A percentile compares a stretch with the other conserved stretches of the same genome.
phyloP scores from a whole-genome alignment of 768 basidiomycete genomes.

The Roridomyces roridus region DNA sequence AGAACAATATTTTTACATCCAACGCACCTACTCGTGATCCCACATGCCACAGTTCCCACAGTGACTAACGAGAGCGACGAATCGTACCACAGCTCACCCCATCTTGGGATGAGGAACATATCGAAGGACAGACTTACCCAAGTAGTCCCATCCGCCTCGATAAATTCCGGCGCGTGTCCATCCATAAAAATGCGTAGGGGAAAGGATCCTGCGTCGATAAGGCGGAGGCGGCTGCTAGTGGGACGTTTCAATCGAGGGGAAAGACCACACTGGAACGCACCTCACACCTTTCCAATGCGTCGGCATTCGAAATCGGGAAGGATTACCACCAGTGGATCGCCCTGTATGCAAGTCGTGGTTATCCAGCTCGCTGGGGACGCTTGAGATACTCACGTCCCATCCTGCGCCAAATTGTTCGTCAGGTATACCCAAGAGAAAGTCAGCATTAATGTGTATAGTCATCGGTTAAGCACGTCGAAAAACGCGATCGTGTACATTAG shows the following conservation, averaged over 20 bases:
- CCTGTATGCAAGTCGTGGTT: constrained; percentile 5
- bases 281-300: neutral
- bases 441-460: neutral
- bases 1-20: too few relatives aligned
- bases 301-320: too few relatives aligned
- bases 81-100: constrained; percentile 19
- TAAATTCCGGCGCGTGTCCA: constrained; percentile 48
- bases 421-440: constrained; percentile 28
- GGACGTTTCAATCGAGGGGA: too few relatives aligned
- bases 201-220: constrained; percentile 55
- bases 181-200: constrained; percentile 53
- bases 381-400: constrained; percentile 33
- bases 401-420: constrained; percentile 37
- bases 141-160: constrained; percentile 55
- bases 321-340: constrained; percentile 34
- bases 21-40: too few relatives aligned
- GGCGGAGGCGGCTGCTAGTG: constrained; percentile 54
- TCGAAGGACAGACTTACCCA: constrained; percentile 38
- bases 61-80: constrained; percentile 15
- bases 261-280: too few relatives aligned
- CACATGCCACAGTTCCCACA: constrained; percentile 13
- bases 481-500: constrained; percentile 41
- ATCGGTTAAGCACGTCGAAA: constrained; percentile 21
- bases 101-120: constrained; percentile 14
- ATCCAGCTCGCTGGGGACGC: too few relatives aligned